Evolutionary conservation across 139 green algal species (phyloP), one percentile per base, ranked within the genome.

Genomic region (Haematococcus lacustris): DNA sequence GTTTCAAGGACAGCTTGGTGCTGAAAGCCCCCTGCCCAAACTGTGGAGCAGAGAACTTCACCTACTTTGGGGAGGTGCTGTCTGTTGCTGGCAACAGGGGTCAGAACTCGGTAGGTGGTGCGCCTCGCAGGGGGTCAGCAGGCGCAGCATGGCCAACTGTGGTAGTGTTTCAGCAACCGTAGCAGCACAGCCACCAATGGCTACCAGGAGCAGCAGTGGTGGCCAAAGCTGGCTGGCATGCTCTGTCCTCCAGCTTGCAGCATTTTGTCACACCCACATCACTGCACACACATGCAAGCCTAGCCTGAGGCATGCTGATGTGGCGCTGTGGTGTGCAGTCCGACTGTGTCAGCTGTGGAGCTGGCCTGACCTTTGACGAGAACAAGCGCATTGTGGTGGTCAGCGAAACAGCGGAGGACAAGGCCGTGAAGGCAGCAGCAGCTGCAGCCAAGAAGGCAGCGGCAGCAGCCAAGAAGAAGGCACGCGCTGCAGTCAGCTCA

Each of bases 51-150:
- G 70, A 88, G 30, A 91, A 86, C 74, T 82, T 77, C 65, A 87
- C 85, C 5, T 97, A 93, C 81, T 97, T 97, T 81, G 91, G 91
- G 0, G 88, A 94, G 38, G 90, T 97, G 33, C 80, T 97, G 37
- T 92, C 82, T 0, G 84, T 97, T 5, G 32, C 82, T 4, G 91
- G 90, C 73, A 87, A 82, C 72, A 78, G 86, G 1, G 85, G 87
- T n/a, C 62, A 74, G 47, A 95, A 88, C 43, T 38, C 66, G 0
- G 38, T 93, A 47, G 1, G 67, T 51, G 60, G 47, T 21, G 21
- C 13, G 47, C 47, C 13, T n/a, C n/a, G n/a, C n/a, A n/a, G n/a
- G n/a, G n/a, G n/a, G n/a, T n/a, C n/a, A n/a, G n/a, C n/a, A n/a
- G n/a, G n/a, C n/a, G n/a, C n/a, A n/a, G n/a, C n/a, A n/a, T n/a